Percentiles rank a stretch among this genome's conserved stretches.
Evolutionary conservation across 1,284 basidiomycete genomes (phyloP).

Genomic region (Marasmius sp.): DNA sequence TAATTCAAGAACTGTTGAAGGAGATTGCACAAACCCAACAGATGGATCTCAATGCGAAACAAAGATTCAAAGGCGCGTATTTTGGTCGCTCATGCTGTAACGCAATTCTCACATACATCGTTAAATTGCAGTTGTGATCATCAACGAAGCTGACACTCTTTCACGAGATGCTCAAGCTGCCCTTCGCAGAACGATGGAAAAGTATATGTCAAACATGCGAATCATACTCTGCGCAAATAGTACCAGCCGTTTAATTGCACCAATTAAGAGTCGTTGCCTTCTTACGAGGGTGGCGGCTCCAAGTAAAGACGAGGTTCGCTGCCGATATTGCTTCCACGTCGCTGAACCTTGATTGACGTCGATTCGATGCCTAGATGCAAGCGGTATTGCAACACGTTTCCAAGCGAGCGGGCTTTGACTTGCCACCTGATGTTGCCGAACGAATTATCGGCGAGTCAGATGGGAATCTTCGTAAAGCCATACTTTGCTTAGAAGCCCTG

Average conservation of each 20-base stretch:
- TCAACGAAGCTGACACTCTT: conserved; percentile 96
- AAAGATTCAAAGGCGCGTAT: conserved; percentile 88
- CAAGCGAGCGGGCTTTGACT: conserved; percentile 76
- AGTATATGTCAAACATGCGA: conserved; percentile 97
- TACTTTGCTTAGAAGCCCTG: conserved; percentile 93
- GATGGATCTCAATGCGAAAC: conserved; percentile 93
- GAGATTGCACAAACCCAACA: conserved; percentile 99
- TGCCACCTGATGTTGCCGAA: conserved; percentile 73
- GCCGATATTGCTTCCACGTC: conserved; percentile 5
- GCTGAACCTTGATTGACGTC: not conserved
- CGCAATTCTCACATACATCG: not conserved
- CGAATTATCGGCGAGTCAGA: conserved; percentile 81
- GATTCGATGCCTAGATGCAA: conserved; percentile 60
- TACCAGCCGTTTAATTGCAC: conserved; percentile 95
- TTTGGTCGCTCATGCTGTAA: not conserved
- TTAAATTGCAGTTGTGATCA: conserved; percentile 80
- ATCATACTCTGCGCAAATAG: conserved; percentile 98
- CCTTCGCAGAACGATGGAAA: conserved; percentile 97
- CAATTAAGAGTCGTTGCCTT: conserved; percentile 94
- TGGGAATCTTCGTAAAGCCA: conserved; percentile 93
- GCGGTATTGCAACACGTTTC: conserved; percentile 82
- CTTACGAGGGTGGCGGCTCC: conserved; percentile 94
- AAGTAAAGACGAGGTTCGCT: conserved; percentile 67
- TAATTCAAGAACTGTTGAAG: conserved; percentile 96
- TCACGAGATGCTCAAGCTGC: conserved; percentile 97